phyloP scores from a whole-genome alignment of 352 stramenopile species.

The Globisporangium uncinulatum region DNA sequence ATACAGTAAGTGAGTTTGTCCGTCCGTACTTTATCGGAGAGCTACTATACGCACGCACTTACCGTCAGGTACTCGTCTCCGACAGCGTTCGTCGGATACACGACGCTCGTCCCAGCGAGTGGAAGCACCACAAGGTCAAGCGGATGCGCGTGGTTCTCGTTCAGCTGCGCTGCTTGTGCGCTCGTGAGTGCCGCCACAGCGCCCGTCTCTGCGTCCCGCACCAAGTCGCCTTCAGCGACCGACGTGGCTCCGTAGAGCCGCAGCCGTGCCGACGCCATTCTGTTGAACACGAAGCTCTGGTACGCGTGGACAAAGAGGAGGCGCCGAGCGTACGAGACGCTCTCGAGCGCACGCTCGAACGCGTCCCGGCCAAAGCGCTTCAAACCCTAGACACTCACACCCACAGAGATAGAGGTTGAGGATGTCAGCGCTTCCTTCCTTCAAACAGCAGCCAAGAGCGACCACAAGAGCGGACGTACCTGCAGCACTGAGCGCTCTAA shows the following conservation, averaged over 20 bases:
- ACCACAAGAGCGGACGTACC: slow-evolving; percentile 5
- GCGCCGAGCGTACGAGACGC: slow-evolving; percentile 48
- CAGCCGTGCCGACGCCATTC: slow-evolving; percentile 48
- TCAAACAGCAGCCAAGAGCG: background rate
- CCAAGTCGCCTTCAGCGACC: slow-evolving; percentile 56
- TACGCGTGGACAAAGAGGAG: slow-evolving; percentile 76
- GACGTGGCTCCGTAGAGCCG: slow-evolving; percentile 20
- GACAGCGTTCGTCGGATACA: slow-evolving; percentile 36
- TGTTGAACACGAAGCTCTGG: slow-evolving; percentile 76
- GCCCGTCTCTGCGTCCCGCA: slow-evolving; percentile 19
- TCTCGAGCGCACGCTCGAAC: slow-evolving; percentile 49
- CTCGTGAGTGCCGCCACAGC: slow-evolving; percentile 27
- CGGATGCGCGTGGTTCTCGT: slow-evolving; percentile 18
- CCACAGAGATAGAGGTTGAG: background rate
- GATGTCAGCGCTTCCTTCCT: background rate
- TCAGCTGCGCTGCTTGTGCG: slow-evolving; percentile 35
- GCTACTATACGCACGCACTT: background rate
- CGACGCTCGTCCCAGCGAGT: slow-evolving; percentile 47
- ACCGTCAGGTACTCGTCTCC: slow-evolving; percentile 42
- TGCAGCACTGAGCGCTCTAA: slow-evolving; percentile 59
- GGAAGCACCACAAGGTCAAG: slow-evolving; percentile 46
- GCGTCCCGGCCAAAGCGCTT: slow-evolving; percentile 49
- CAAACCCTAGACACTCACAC: slow-evolving; percentile 22
- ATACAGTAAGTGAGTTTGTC: no score
- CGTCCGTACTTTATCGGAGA: no score